Percentiles rank a stretch among this genome's conserved stretches.
These are phyloP conservation scores for Dryas integrifolia DNA, from an alignment of 331 rosid species.

Conservation along the genomic window DNA sequence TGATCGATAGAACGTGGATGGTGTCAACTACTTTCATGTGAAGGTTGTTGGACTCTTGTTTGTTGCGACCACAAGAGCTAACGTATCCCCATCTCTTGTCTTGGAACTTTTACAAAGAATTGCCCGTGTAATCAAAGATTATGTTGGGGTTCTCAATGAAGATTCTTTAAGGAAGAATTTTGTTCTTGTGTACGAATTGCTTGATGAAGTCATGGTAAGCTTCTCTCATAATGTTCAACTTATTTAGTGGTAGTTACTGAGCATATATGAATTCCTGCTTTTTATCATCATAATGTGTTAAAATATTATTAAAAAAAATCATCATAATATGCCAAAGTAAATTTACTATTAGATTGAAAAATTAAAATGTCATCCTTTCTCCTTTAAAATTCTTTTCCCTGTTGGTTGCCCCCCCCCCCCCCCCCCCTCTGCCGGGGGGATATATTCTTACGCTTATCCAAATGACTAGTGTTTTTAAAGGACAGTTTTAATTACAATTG, in stretches of 20 bases:
- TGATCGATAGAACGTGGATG: constrained; percentile 66
- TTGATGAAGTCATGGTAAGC: constrained; percentile 88
- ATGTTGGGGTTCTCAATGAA: constrained; percentile 84
- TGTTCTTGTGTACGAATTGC: constrained; percentile 87
- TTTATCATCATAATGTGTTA: background rate
- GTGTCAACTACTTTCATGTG: constrained; percentile 88
- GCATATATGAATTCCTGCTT: background rate
- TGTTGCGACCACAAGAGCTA: constrained; percentile 83
- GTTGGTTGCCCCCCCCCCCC: background rate
- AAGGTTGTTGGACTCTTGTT: constrained; percentile 82
- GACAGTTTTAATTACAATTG: background rate
- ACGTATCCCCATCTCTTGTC: constrained; percentile 69
- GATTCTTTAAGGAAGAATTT: constrained; percentile 77
- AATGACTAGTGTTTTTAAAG: background rate
- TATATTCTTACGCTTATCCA: background rate
- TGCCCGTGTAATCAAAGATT: constrained; percentile 85
- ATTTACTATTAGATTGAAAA: background rate
- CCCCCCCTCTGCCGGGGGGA: background rate
- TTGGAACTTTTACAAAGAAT: constrained; percentile 87
- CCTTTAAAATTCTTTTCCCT: background rate
- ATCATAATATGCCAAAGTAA: background rate
- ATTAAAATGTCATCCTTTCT: background rate
- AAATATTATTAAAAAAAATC: background rate
- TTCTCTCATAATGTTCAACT: constrained; percentile 14
- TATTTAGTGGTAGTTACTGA: constrained; percentile 23